Conservation (phyloP, 2,329 filamentous ascomycete genomes). For the Claviceps arundinis region DNA sequence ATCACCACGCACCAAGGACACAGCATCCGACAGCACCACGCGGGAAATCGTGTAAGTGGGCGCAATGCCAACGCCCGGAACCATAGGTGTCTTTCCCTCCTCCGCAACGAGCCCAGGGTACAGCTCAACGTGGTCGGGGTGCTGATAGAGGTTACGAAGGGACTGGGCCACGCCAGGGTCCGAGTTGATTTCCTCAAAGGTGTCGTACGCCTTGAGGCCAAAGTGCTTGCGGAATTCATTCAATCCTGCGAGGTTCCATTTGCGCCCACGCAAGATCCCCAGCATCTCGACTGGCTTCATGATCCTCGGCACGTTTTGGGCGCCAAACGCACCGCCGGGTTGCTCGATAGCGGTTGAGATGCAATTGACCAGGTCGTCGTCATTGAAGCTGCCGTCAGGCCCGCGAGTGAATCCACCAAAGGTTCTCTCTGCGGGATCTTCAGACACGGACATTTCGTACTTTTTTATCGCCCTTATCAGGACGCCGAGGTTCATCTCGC, state of each 20-base stretch:
- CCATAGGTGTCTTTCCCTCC: slow-evolving; percentile 60
- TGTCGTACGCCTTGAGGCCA: slow-evolving; percentile 59
- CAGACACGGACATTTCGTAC: slow-evolving; percentile 45
- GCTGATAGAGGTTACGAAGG: slow-evolving; percentile 56
- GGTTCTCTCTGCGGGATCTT: slow-evolving; percentile 54
- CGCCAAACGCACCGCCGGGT: slow-evolving; percentile 60
- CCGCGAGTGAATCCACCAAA: slow-evolving; percentile 56
- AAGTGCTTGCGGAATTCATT: slow-evolving; percentile 83
- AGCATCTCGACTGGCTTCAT: slow-evolving; percentile 68
- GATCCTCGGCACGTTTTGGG: slow-evolving; percentile 58
- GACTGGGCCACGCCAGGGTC: slow-evolving; percentile 56
- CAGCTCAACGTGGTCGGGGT: slow-evolving; percentile 67
- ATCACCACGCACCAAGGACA: slow-evolving; percentile 66
- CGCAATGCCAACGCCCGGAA: slow-evolving; percentile 59
- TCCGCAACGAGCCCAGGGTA: slow-evolving; percentile 70
- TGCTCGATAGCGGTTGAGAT: slow-evolving; percentile 60
- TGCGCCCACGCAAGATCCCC: slow-evolving; percentile 63
- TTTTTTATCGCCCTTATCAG: slow-evolving; percentile 50
- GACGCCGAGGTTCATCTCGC: slow-evolving; percentile 43
- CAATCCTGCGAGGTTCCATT: slow-evolving; percentile 64
- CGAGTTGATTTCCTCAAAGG: slow-evolving; percentile 73
- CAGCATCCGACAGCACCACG: slow-evolving; percentile 64
- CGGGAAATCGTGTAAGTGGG: slow-evolving; percentile 67
- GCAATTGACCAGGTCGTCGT: slow-evolving; percentile 64
- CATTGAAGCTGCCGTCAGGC: slow-evolving; percentile 54